Evolutionary conservation across 2,329 filamentous ascomycete genomes (phyloP), one percentile per base, ranked within the genome.

Genomic region (Diaporthe aspalathi): DNA sequence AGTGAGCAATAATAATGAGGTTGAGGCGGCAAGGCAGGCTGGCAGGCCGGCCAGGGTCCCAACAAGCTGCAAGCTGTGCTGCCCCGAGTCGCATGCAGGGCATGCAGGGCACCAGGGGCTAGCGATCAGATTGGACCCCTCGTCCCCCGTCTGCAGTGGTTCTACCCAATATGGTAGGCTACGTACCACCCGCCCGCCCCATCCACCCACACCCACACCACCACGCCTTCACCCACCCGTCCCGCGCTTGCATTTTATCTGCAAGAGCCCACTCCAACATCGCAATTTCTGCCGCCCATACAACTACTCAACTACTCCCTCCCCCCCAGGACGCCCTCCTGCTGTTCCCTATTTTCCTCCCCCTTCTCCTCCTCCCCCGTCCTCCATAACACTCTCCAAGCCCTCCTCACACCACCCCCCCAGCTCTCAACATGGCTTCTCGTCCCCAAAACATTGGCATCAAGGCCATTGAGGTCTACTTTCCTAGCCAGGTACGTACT

Each of bases 381-480:
- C 27, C n/a, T 9, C 38, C 17, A 22, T 49, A 57, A 29, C 56
- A 9, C 52, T 24, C 56, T n/a, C 54, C 22, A 16, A 27, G 24
- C 52, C 52, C 54, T 56, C 75, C 54, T 56, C 75, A 52, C n/a
- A 50, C 22, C 50, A 24, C 47, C 47, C 66, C 9, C 16, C 8
- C 12, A 71, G 53, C 50, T 50, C 32, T 68, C 78, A 85, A 73
- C 72, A 95, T 94, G 92, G 88, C 92, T 80, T 82, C 91, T 77
- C 91, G 92, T 84, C 92, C 93, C 75, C 90, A 94, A 83, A 95
- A 95, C 85, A 92, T 96, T 83, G 93, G 93, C 88, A 94, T 96
- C 82, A 95, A 96, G 87, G 93, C 93, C 92, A 93, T 96, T 83
- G 93, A 96, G 82, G 90, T 96, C 80, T 96, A 96, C 84, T 93